Percentiles rank a stretch among this genome's conserved stretches.
Conservation (phyloP, 2,329 filamentous ascomycete species). For the Aspergillus hiratsukae region DNA sequence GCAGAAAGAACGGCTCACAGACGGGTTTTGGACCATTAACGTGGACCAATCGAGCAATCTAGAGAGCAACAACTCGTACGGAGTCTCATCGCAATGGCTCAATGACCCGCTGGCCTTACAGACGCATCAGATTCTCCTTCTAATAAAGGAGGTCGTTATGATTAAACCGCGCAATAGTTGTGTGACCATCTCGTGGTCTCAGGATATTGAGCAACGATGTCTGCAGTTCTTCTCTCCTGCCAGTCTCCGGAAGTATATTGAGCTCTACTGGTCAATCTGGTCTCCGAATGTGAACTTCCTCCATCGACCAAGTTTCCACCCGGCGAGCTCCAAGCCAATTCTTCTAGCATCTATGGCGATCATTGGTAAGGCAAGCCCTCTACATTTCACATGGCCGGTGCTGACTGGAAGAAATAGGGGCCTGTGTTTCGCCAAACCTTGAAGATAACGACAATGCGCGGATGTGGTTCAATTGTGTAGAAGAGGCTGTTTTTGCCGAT, state of each 20-base stretch:
- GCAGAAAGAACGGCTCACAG: not conserved
- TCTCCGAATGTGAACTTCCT: slow-evolving; percentile 35
- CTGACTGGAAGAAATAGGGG: slow-evolving; percentile 6
- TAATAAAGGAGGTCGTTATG: slow-evolving; percentile 32
- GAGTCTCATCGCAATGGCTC: slow-evolving; percentile 16
- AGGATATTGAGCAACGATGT: slow-evolving; percentile 24
- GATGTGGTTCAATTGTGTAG: slow-evolving; percentile 36
- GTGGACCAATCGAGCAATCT: not conserved
- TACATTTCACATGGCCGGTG: no score
- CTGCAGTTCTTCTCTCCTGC: slow-evolving; percentile 19
- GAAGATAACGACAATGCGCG: slow-evolving; percentile 28
- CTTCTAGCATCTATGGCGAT: slow-evolving; percentile 34
- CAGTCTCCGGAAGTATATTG: slow-evolving; percentile 28
- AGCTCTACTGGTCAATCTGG: slow-evolving; percentile 37
- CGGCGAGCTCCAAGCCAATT: slow-evolving; percentile 22
- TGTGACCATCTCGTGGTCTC: slow-evolving; percentile 31
- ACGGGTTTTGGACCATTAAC: not conserved
- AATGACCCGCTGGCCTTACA: slow-evolving; percentile 33
- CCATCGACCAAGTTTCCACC: slow-evolving; percentile 34
- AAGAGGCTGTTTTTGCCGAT: slow-evolving; percentile 37
- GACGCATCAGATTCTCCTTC: slow-evolving; percentile 33
- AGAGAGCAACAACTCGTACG: not conserved
- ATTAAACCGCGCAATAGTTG: slow-evolving; percentile 32
- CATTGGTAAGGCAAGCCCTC: slow-evolving; percentile 23
- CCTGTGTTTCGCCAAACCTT: slow-evolving; percentile 28